Evolutionary conservation across 1,284 basidiomycete species (phyloP).

Genomic region (Microstroma glucosiphilum): DNA sequence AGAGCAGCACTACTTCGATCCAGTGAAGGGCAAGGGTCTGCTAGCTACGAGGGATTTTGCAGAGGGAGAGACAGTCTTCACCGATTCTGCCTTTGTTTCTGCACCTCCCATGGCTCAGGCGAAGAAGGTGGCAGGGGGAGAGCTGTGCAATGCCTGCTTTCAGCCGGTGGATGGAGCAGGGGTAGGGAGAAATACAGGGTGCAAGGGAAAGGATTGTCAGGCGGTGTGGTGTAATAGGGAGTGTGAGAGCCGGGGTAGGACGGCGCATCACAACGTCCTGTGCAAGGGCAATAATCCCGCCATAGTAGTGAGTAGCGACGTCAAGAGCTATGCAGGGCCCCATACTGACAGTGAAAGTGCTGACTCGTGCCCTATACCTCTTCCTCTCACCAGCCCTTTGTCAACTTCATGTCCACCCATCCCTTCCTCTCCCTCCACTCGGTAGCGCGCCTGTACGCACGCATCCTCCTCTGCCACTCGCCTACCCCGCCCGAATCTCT

Average conservation of each 20-base stretch:
- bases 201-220: slow-evolving; percentile 44
- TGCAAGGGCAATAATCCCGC: slow-evolving; percentile 70
- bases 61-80: slow-evolving; percentile 71
- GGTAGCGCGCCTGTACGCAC: slow-evolving; percentile 62
- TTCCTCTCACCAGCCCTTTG: slow-evolving; percentile 53
- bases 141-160: slow-evolving; percentile 40
- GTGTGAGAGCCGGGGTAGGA: slow-evolving; percentile 22
- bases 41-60: slow-evolving; percentile 64
- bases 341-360: not conserved
- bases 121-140: slow-evolving; percentile 19
- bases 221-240: slow-evolving; percentile 5
- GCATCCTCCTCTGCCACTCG: slow-evolving; percentile 59
- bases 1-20: slow-evolving; percentile 64
- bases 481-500: slow-evolving; percentile 49
- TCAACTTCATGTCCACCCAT: slow-evolving; percentile 59
- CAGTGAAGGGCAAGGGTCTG: slow-evolving; percentile 73
- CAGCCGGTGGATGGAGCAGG: slow-evolving; percentile 31
- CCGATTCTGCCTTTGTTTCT: slow-evolving; percentile 58
- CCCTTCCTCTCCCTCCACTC: slow-evolving; percentile 73
- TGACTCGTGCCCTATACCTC: not conserved
- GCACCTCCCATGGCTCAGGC: slow-evolving; percentile 35
- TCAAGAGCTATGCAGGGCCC: not conserved
- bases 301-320: slow-evolving; percentile 29
- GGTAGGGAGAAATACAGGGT: slow-evolving; percentile 4
- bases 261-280: slow-evolving; percentile 64